Evolutionary conservation across 352 stramenopile species (phyloP), one percentile per base, ranked within the genome.

Genomic region (Phytophthora fragariae): DNA sequence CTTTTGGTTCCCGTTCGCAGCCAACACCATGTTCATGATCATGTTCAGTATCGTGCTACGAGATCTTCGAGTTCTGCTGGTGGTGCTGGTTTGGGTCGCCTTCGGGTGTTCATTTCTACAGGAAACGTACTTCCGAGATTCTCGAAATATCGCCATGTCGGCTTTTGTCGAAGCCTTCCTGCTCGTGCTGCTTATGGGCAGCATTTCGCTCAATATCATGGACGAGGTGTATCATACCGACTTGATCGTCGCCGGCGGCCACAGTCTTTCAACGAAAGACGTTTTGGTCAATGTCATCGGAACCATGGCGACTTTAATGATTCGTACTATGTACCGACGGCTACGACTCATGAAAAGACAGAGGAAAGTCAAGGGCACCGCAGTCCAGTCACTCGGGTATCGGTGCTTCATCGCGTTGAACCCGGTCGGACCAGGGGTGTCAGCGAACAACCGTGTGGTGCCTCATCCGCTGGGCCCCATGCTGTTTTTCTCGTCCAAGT

Each of bases 51-150:
- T 21, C 21, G 71, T 77, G 2, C 21, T 77, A 56, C 14, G 37
- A 52, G 71, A 77, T 33, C 6, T 27, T 9, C 61, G 71, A 0
- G 49, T 61, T 1, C 0, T 73, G 12, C 46, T 77, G 6, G 56
- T 65, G 0, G 17, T 77, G 2, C 61, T 53, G 1, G 62, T 70
- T 15, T 77, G 71, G 71, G 27, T 70, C 1, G 61, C 59, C 8
- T 77, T 77, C 52, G 60, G 61, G 5, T 74, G 53, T 2, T 73
- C 66, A 0, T 77, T 77, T 39, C 39, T 77, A 47, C 71, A 77
- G 33, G 71, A 77, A 53, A 77, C 65, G 1, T 77, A 77, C 39
- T 77, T 77, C 7, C 71, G 60, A 31, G 71, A 77, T 31, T 74
- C 71, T 9, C 55, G 61, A 6, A 70, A 77, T 19, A 77, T 77